Evolutionary conservation across 2,329 filamentous ascomycete genomes (phyloP), one percentile per base, ranked within the genome.

Genomic region (Fusarium paranaense): DNA sequence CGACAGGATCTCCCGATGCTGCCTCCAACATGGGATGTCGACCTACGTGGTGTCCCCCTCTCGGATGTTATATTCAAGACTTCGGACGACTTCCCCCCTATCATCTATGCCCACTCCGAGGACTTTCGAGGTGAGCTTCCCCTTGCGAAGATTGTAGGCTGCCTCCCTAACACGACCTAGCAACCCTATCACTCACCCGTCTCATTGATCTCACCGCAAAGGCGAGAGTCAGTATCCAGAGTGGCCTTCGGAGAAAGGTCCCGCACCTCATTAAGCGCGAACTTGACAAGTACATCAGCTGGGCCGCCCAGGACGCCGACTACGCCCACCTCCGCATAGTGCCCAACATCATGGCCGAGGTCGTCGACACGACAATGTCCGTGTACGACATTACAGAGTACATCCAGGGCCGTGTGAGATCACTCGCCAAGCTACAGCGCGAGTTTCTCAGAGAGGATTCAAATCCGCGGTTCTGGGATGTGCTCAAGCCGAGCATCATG

Each of bases 291-390:
- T 85, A 82, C 60, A 59, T 84, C n/a, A 77, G 70, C 22, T 86
- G 85, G 85, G 83, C 85, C 1, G 81, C 82, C n/a, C 78, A 81
- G 16, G 85, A 86, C 38, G 85, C 83, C 20, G 79, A 79, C 27
- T 85, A 83, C 70, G 70, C 73, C 8, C 71, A 81, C 42, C 75
- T 82, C 4, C 76, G 80, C 3, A 78, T 81, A 33, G 77, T 85
- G 3, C 83, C 84, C 14, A 86, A 86, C 66, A 77, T 85, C 37
- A 71, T 83, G 30, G 79, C 80, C 27, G 83, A 84, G 58, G 71
- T 83, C 6, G 73, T 86, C 45, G 80, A 85, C 57, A 79, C 78
- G 0, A 68, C 59, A 5, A 67, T 79, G 65, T 69, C 70, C 9
- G 77, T 82, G 58, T 50, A 72, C 18, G 78, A 78, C 16, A 82